Evolutionary conservation across 179 eudicot species (phyloP), one percentile per base, ranked within the genome.

Genomic region (Spinacia oleracea): DNA sequence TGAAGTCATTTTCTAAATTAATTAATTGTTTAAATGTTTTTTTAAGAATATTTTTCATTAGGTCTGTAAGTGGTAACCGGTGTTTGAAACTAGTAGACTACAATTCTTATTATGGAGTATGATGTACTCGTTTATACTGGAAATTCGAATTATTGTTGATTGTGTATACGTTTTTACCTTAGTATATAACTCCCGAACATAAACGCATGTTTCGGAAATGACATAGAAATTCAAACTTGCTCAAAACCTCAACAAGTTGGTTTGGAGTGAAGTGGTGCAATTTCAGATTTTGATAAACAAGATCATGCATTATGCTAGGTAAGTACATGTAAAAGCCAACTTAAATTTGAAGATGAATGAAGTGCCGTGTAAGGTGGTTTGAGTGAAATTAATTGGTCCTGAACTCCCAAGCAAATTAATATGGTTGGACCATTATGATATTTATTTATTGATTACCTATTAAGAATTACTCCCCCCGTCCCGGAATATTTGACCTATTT

Each of bases 341-440:
- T 14, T 38, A 38, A 55, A 77, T 59, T 77, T 55, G 73, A 53
- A 77, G 45, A 21, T 78, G 62, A 77, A 69, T 40, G 74, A 77
- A 77, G 75, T 77, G 75, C 75, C 80, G 80, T 77, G 68, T 42
- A 77, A 69, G 73, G 55, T 77, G 38, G 67, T 56, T 45, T 42
- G 56, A 48, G n/a, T 27, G 29, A 77, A 68, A 72, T 69, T 68
- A 55, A 65, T 65, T 32, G 64, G 58, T 50, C 25, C 72, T 72
- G 66, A 55, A 68, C 20, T 69, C 16, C 50, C 32, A 77, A 53
- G 42, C 80, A 67, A 20, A 68, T 55, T 55, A 55, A 67, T 55
- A 23, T 16, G 74, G 55, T 53, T 67, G 80, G 80, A 53, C 80
- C 74, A 67, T 50, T 31, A 27, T 64, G 14, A 46, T 4, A 46